A percentile compares a stretch with the other conserved stretches of the same genome.
phyloP scores from a whole-genome alignment of 805 yeast species.

The Komagataella pseudopastoris region DNA sequence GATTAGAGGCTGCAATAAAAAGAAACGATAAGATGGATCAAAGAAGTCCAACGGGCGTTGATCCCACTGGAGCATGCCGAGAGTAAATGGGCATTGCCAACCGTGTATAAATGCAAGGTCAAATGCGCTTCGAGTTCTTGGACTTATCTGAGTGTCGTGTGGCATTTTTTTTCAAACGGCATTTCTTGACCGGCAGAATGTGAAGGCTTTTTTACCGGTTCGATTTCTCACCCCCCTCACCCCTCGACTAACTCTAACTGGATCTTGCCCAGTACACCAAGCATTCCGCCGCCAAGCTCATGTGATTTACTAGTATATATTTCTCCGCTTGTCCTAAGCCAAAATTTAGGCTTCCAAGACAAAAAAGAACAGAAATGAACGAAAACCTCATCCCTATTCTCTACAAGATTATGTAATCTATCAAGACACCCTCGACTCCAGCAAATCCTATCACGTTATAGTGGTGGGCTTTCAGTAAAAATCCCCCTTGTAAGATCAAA shows the following conservation, averaged over 20 bases:
- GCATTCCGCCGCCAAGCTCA: neutral
- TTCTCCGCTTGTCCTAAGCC: neutral
- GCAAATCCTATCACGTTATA: neutral
- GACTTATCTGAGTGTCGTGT: too few relatives aligned
- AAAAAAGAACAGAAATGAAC: too few relatives aligned
- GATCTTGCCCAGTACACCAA: neutral
- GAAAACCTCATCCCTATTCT: neutral
- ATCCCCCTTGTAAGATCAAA: neutral
- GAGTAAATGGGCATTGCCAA: neutral
- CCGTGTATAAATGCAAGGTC: neutral
- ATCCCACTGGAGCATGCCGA: neutral
- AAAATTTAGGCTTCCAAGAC: too few relatives aligned
- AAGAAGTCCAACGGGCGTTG: neutral
- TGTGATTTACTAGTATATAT: neutral
- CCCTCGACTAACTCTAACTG: neutral
- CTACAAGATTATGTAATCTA: neutral
- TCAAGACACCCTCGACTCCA: neutral
- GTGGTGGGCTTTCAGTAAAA: neutral
- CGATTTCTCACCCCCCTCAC: too few relatives aligned
- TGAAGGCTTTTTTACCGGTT: neutral
- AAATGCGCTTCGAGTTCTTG: neutral
- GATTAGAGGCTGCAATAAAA: neutral
- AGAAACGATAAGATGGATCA: neutral
- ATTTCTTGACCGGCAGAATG: neutral
- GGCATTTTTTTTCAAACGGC: neutral